Percentiles rank a stretch among this genome's conserved stretches.
phyloP scores from a whole-genome alignment of 805 yeast genomes.

The Ogataea pilisensis region DNA sequence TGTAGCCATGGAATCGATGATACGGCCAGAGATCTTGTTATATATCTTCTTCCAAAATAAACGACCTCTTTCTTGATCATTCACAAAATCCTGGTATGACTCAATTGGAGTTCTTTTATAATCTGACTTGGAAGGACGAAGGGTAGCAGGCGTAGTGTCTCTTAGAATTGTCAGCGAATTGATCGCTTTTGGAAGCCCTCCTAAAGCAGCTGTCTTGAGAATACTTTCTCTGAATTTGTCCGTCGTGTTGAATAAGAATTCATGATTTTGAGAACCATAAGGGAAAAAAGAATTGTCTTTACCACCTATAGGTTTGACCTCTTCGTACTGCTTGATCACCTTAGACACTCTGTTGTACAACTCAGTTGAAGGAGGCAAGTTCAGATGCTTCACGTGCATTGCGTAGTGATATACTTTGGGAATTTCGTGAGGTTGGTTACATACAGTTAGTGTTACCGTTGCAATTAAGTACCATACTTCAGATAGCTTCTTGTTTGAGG shows the following conservation, averaged over 20 bases:
- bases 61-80: slow-evolving; percentile 43
- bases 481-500: slow-evolving; percentile 50
- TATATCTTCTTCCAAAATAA: slow-evolving; percentile 72
- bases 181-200: slow-evolving; percentile 82
- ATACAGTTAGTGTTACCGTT: slow-evolving; percentile 74
- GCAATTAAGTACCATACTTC: slow-evolving; percentile 75
- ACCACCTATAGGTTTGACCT: slow-evolving; percentile 15
- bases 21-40: slow-evolving; percentile 67
- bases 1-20: slow-evolving; percentile 58
- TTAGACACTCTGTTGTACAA: slow-evolving; percentile 12
- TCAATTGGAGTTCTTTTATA: slow-evolving; percentile 16
- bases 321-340: slow-evolving; percentile 25
- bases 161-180: slow-evolving; percentile 67
- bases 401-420: slow-evolving; percentile 74
- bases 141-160: slow-evolving; percentile 53
- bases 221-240: slow-evolving; percentile 70
- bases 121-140: slow-evolving; percentile 28
- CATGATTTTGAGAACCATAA: slow-evolving; percentile 5
- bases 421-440: slow-evolving; percentile 78
- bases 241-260: slow-evolving; percentile 24
- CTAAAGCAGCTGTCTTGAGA: slow-evolving; percentile 71
- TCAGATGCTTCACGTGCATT: slow-evolving; percentile 26
- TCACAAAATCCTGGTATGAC: slow-evolving; percentile 12
- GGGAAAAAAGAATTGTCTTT: slow-evolving; percentile 12
- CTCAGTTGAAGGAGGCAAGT: slow-evolving; percentile 12